Conservation (phyloP, 352 stramenopile species). For the Phytophthora hibernalis region DNA sequence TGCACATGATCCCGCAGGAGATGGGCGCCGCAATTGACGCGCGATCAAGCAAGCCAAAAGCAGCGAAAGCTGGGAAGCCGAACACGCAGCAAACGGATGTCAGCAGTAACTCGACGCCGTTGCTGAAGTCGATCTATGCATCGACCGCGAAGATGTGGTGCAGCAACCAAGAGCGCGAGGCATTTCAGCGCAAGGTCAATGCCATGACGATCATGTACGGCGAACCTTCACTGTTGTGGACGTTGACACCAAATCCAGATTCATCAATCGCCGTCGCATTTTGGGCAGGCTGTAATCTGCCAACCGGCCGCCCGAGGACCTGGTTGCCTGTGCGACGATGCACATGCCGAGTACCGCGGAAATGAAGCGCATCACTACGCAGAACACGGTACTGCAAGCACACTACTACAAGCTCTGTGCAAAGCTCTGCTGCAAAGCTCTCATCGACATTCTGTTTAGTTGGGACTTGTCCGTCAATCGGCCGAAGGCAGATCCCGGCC, state of each 20-base stretch:
- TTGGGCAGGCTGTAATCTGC: constrained; percentile 24
- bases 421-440: constrained; percentile 8
- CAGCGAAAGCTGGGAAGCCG: neutral
- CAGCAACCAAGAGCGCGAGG: constrained; percentile 34
- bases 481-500: constrained; percentile 23
- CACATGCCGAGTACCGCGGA: neutral
- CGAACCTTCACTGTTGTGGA: constrained; percentile 40
- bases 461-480: constrained; percentile 20
- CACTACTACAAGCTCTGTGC: constrained; percentile 15
- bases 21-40: constrained; percentile 3
- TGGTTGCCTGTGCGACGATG: neutral
- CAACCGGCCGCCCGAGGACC: constrained; percentile 8
- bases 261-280: constrained; percentile 28
- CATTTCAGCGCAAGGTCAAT: constrained; percentile 20
- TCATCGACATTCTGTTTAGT: constrained; percentile 13
- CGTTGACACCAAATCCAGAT: constrained; percentile 40
- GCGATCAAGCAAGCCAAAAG: neutral
- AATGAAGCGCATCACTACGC: neutral
- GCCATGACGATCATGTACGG: constrained; percentile 27
- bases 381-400: constrained; percentile 14
- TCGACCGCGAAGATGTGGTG: constrained; percentile 34
- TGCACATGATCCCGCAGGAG: constrained; percentile 21
- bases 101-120: neutral
- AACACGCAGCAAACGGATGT: neutral
- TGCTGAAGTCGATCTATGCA: constrained; percentile 20